Base-by-base conservation (phyloP, 805 yeast species). In the Pichia paraexigua region DNA sequence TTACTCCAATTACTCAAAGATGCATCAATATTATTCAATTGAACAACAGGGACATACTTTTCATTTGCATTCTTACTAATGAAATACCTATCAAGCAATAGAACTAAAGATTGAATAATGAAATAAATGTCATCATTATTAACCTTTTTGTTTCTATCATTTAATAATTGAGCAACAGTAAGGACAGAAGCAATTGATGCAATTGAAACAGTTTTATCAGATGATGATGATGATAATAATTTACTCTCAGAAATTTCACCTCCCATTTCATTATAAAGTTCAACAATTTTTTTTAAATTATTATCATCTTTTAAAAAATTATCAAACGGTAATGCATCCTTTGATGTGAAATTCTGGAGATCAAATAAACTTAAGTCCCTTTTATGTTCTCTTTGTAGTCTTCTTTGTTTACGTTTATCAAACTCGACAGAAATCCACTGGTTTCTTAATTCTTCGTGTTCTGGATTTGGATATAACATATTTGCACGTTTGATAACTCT, bases 361-460 rank as follows among this genome's bases (percentile, higher is more conserved):
- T 54, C 56, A 18, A 51, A 18, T 3, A 48, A 30, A 43, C 44
- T 50, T 1, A 37, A 15, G 11, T 32, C 18, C 25, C 64, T 70
- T 39, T 65, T 65, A 55, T 68, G 67, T 52, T 70, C 74, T 61
- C 78, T 75, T 48, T 73, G 70, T 41, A 81, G 57, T 49, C 95
- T 69, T 60, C 79, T 81, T 51, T 76, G 77, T 58, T 80, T 79
- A 27, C 96, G 73, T 55, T 74, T 77, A 46, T 73, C 77, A 62
- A 86, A 88, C 63, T 89, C 96, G 3, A 72, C 71, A 39, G 82
- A 84, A 37, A 87, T 75, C 97, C 97, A 92, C 41, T 75, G 71
- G 42, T 66, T 64, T 49, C 72, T 74, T 55, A 79, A 77, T 44
- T 76, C 80, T 11, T 70, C 73, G 12, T 83, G 68, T 8, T 79